phyloP scores from a whole-genome alignment of 768 basidiomycete genomes.

The Pisolithus sp. region DNA sequence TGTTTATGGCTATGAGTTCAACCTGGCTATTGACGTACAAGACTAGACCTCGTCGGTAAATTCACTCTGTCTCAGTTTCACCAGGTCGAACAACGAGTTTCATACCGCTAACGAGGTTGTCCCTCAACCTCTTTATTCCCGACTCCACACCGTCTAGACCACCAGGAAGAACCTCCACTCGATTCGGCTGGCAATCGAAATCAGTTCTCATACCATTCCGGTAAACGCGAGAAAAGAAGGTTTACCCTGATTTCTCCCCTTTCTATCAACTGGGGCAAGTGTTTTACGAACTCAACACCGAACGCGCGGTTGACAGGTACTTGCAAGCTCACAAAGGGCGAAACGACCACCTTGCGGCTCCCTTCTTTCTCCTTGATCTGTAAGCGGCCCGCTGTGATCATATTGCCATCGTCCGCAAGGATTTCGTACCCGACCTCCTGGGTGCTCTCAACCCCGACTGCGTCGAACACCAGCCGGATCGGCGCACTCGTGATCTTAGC shows the following conservation, averaged over 20 bases:
- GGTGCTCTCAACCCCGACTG: slow-evolving; percentile 25
- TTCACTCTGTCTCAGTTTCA: slow-evolving; percentile 20
- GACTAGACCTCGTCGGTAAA: not conserved
- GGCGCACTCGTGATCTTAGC: slow-evolving; percentile 8
- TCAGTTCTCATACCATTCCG: not conserved
- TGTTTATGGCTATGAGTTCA: not conserved
- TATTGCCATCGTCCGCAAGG: slow-evolving; percentile 26
- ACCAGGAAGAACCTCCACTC: slow-evolving; percentile 31
- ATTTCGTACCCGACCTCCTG: slow-evolving; percentile 28
- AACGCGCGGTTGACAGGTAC: not conserved
- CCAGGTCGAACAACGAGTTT: slow-evolving; percentile 32
- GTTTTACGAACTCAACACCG: not conserved
- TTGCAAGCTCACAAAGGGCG: slow-evolving; percentile 7
- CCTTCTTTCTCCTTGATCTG: slow-evolving; percentile 9
- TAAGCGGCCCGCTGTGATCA: slow-evolving; percentile 10
- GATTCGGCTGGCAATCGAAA: slow-evolving; percentile 21
- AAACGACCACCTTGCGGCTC: slow-evolving; percentile 13
- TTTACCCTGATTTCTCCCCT: slow-evolving; percentile 1
- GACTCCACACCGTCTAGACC: slow-evolving; percentile 31
- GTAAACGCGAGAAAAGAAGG: not conserved
- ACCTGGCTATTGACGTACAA: not conserved
- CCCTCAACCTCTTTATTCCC: slow-evolving; percentile 29
- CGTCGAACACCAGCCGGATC: slow-evolving; percentile 18
- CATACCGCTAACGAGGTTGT: slow-evolving; percentile 33
- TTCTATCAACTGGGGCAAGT: not conserved